Base-by-base conservation (phyloP, 2,329 filamentous ascomycete genomes). In the Aquanectria penicillioides region DNA sequence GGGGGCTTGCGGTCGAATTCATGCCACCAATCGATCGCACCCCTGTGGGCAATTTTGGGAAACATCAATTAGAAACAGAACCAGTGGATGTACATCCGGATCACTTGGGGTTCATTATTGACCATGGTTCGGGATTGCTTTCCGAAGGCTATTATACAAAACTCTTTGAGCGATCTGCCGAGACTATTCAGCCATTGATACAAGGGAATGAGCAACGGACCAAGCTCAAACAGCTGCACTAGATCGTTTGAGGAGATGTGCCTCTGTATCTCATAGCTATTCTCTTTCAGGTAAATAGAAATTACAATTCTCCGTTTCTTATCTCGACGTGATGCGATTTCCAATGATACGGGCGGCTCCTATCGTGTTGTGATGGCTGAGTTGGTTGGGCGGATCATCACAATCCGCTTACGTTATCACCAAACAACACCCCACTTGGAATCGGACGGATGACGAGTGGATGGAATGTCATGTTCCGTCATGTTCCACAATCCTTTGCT, bases 11-110 rank as follows among this genome's bases (percentile, higher is more conserved):
- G 0, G 63, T 66, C 9, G 64, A 66, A 20, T 66, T 59, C 5
- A 66, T 66, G 64, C 64, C 64, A 4, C 29, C 63, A 1, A 64
- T 66, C 56, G 64, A 66, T 33, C 61, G 63, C 2, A 60, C 63
- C 0, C 64, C 64, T 0, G 26, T 62, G 1, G 61, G 61, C 0
- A 41, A 54, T 9, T 67, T 43, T 11, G 63, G 64, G 3, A 15
- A n/a, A 3, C 36, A 11, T 6, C 61, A 67, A 22, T 23, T 67
- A 40, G 64, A 66, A 20, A 52, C 46, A 1, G 53, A 10, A 2
- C 5, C 15, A 1, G 9, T 64, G 5, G 50, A 62, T 6, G 49
- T 64, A 13, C 20, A 46, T 2, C 55, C 61, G 3, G 61, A 66
- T 5, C 64, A 62, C 4, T 13, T 67, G 0, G 52, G 64, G 17